phyloP scores from a whole-genome alignment of 345 rosid genomes.

The Durio zibethinus region DNA sequence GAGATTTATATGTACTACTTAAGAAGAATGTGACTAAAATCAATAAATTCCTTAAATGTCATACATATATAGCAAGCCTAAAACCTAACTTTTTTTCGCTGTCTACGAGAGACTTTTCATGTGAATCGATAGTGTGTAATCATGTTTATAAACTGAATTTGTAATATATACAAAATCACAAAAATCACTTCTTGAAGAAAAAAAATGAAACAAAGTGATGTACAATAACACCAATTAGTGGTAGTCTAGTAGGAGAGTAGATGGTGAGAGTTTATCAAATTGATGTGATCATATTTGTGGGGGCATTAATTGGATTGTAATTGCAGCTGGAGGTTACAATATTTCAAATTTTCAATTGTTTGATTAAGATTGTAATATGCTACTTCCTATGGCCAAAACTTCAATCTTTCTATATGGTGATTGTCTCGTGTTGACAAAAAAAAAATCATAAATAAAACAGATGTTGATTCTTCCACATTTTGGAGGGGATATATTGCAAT shows the following conservation, averaged over 20 bases:
- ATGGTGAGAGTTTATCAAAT: conserved; percentile 10
- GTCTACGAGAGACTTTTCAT: neutral
- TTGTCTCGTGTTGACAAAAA: too few species aligned
- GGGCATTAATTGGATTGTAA: neutral
- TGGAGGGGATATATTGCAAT: neutral
- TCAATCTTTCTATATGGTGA: neutral
- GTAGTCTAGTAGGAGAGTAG: neutral
- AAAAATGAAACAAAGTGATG: neutral
- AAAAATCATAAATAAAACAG: neutral
- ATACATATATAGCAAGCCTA: neutral
- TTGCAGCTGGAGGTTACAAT: conserved; percentile 1
- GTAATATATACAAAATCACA: too few species aligned
- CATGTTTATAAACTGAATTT: neutral
- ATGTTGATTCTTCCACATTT: neutral
- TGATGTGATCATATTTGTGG: neutral
- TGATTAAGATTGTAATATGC: neutral
- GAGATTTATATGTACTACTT: too few species aligned
- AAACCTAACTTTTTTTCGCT: too few species aligned
- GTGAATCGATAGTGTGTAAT: neutral
- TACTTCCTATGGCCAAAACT: neutral
- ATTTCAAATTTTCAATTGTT: neutral
- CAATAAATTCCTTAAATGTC: too few species aligned
- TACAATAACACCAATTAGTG: neutral
- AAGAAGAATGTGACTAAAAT: too few species aligned
- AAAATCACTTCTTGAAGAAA: neutral